Conservation (phyloP, 2,329 filamentous ascomycete species). For the Botrytis deweyae region DNA sequence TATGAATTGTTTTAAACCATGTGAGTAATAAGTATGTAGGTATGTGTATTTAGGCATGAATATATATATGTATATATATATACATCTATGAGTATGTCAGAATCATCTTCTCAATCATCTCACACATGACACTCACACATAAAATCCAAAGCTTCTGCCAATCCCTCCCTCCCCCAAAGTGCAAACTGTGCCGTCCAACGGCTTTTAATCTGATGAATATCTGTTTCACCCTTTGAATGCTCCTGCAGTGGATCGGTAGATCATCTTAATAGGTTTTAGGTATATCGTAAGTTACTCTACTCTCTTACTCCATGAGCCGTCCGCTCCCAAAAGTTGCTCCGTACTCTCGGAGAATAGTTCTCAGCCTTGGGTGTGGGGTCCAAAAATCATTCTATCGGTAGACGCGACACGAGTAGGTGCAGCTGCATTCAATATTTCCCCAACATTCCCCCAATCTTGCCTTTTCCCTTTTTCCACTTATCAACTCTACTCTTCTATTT, state of each 20-base stretch:
- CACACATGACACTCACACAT: too few species aligned
- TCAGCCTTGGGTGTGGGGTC: background rate
- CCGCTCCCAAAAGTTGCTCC: background rate
- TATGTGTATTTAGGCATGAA: too few species aligned
- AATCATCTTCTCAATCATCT: background rate
- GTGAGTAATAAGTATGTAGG: too few species aligned
- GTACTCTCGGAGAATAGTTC: conserved; percentile 2
- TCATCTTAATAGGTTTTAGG: background rate
- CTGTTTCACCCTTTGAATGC: background rate
- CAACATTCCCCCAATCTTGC: background rate
- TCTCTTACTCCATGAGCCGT: background rate
- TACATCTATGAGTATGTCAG: background rate
- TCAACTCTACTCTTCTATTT: background rate
- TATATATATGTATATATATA: too few species aligned
- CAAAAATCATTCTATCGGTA: background rate
- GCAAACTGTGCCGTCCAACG: background rate
- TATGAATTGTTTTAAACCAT: background rate
- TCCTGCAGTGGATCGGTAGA: background rate
- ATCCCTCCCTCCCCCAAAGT: background rate
- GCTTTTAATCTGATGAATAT: background rate
- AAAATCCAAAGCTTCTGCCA: background rate
- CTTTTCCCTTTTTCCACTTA: background rate
- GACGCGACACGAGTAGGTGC: background rate
- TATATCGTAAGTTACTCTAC: background rate
- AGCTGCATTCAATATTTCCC: background rate